Conservation (phyloP, 345 rosid species). For the Citrus unshiu region DNA sequence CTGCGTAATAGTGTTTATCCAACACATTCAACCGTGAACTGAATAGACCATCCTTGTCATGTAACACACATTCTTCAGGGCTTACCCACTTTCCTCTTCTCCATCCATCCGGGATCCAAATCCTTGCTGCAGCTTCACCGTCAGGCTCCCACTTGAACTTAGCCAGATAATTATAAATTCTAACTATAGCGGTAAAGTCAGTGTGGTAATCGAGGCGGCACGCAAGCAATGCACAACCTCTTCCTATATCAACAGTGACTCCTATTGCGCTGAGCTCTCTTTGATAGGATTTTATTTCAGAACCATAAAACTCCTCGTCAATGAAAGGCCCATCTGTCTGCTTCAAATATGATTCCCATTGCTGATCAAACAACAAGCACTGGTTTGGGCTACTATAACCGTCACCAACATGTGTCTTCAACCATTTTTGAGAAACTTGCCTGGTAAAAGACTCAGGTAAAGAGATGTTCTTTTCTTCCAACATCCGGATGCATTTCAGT, state of each 20-base stretch:
- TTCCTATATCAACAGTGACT: slow-evolving; percentile 31
- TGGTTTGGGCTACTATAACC: slow-evolving; percentile 52
- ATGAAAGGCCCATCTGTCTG: slow-evolving; percentile 70
- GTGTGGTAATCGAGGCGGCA: slow-evolving; percentile 33
- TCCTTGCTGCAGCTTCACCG: slow-evolving; percentile 13
- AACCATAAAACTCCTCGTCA: slow-evolving; percentile 56
- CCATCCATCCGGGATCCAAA: slow-evolving; percentile 56
- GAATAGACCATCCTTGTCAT: slow-evolving; percentile 51
- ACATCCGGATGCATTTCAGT: slow-evolving; percentile 39
- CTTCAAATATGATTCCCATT: slow-evolving; percentile 34
- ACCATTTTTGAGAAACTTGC: slow-evolving; percentile 43
- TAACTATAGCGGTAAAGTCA: slow-evolving; percentile 34
- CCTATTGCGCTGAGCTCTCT: slow-evolving; percentile 48
- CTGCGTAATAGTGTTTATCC: slow-evolving; percentile 35
- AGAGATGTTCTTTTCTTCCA: slow-evolving; percentile 14
- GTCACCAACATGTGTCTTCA: slow-evolving; percentile 49
- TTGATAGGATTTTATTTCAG: slow-evolving; percentile 18
- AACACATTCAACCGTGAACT: slow-evolving; percentile 40
- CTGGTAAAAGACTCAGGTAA: slow-evolving; percentile 28
- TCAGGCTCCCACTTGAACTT: slow-evolving; percentile 32
- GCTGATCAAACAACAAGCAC: slow-evolving; percentile 41
- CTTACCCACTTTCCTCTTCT: slow-evolving; percentile 44
- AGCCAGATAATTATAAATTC: slow-evolving; percentile 47
- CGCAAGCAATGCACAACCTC: slow-evolving; percentile 35
- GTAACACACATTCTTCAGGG: slow-evolving; percentile 42